Base-by-base conservation (phyloP, 1,139 yeast genomes). In the Kluyveromyces marxianus region DNA sequence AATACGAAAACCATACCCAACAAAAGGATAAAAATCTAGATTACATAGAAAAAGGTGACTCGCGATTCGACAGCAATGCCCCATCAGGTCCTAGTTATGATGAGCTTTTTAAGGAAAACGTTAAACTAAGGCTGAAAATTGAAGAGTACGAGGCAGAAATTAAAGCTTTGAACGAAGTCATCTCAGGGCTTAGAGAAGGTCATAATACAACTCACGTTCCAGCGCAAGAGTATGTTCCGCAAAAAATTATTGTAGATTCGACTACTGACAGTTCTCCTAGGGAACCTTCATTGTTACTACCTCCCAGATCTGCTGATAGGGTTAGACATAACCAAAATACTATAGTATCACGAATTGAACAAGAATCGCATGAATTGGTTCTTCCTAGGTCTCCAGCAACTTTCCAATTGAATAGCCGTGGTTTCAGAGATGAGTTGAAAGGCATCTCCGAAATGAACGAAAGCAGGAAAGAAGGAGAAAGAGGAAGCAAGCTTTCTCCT, bases 251-350 rank as follows among this genome's bases (percentile, higher is more conserved):
- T 14, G 21, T 14, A 14, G 21, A 14, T 14, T 14, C 21, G 21
- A 14, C 21, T 14, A 14, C 21, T 14, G 21, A 14, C 21, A 14
- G 21, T 14, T 32, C 48, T 4, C 37, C 42, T 4, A 24, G 41
- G 8, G 49, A 47, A 26, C 48, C 51, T 36, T 52, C 51, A 26
- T 44, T 58, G 4, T 44, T 47, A 6, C 44, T 60, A 36, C 66
- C 66, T 25, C 60, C 63, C 30, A 51, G 66, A 43, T 62, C 65
- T 3, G 55, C 57, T 1, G 61, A 60, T 14, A 56, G 66, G 33
- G 53, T 50, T 32, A 54, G 46, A 8, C 51, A 54, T 25, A 42
- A 48, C 4, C 59, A 57, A 33, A 55, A 54, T 39, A 34, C 52
- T 29, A 39, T 41, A 2, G 41, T 47, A 7, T 45, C 47, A 7